phyloP scores from a whole-genome alignment of 2,329 filamentous ascomycete genomes.

The Sporothrix phasma region DNA sequence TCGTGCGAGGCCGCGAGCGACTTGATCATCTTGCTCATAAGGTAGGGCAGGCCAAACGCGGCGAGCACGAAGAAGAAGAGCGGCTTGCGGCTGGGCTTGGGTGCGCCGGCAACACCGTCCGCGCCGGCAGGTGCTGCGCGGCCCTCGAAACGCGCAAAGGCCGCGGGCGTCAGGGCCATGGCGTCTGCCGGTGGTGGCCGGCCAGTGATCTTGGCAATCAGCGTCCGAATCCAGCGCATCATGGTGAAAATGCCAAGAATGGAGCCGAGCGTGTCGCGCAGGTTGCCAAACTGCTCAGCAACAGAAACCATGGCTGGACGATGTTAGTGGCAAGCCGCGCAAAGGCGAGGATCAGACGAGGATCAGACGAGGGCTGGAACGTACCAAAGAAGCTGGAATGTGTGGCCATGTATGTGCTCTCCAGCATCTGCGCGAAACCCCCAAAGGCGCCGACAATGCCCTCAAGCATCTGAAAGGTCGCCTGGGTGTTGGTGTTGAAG shows the following conservation, averaged over 20 bases:
- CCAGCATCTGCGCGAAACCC: conserved; percentile 96
- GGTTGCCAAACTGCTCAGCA: conserved; percentile 89
- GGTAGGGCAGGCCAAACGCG: conserved; percentile 87
- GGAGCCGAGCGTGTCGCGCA: conserved; percentile 86
- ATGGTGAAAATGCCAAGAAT: conserved; percentile 92
- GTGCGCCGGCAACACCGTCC: conserved; percentile 45
- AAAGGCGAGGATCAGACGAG: not conserved
- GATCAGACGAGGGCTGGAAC: not conserved
- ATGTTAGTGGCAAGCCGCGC: conserved; percentile 8
- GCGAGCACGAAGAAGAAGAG: conserved; percentile 92
- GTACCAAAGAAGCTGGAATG: conserved; percentile 96
- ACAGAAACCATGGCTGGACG: conserved; percentile 90
- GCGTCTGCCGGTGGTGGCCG: conserved; percentile 82
- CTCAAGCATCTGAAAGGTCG: conserved; percentile 97
- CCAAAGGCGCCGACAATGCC: conserved; percentile 94
- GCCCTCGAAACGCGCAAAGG: conserved; percentile 83
- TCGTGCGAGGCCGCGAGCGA: conserved; percentile 75
- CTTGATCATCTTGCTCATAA: conserved; percentile 94
- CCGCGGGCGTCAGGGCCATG: conserved; percentile 75
- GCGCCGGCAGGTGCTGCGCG: conserved; percentile 39
- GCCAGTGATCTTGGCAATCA: conserved; percentile 86
- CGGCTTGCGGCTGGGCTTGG: conserved; percentile 83
- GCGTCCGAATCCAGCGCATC: conserved; percentile 86
- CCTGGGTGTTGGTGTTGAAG: conserved; percentile 88
- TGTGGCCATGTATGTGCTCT: conserved; percentile 99